phyloP scores from a whole-genome alignment of 495 filamentous ascomycete species.

The Diplogelasinospora grovesii region DNA sequence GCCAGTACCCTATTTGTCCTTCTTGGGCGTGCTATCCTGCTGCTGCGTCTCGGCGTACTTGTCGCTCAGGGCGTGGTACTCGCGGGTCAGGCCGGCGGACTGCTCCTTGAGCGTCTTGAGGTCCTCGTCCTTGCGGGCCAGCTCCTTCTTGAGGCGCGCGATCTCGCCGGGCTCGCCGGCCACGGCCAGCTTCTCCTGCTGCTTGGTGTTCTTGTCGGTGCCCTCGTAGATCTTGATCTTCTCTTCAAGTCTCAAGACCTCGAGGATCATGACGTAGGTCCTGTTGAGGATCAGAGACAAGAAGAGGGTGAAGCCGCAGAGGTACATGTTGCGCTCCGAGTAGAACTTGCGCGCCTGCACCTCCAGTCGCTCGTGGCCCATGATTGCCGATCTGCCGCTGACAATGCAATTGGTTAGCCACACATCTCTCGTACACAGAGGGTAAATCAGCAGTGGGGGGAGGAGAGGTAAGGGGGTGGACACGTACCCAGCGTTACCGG shows the following conservation, averaged over 20 bases:
- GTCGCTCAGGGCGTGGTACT: conserved; percentile 81
- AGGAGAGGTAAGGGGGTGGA: background rate
- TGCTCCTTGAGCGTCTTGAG: conserved; percentile 82
- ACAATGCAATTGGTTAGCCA: conserved; percentile 15
- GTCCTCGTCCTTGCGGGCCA: conserved; percentile 65
- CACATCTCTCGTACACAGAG: too few species aligned
- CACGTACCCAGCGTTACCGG: conserved; percentile 23
- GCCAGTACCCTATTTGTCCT: conserved; percentile 50
- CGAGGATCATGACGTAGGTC: conserved; percentile 96
- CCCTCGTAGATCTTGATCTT: conserved; percentile 83
- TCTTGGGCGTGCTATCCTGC: conserved; percentile 52
- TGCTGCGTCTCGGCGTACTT: conserved; percentile 56
- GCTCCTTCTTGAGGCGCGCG: conserved; percentile 56
- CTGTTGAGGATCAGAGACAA: conserved; percentile 98
- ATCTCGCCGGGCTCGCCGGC: conserved; percentile 56
- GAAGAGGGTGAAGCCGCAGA: conserved; percentile 98
- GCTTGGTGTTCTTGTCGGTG: conserved; percentile 65
- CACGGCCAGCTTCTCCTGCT: conserved; percentile 69
- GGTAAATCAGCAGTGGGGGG: too few species aligned
- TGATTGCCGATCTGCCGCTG: conserved; percentile 51
- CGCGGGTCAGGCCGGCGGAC: conserved; percentile 62
- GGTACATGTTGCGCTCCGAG: conserved; percentile 99
- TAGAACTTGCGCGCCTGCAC: conserved; percentile 99
- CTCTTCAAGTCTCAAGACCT: conserved; percentile 87
- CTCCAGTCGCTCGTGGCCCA: conserved; percentile 90